Conservation (phyloP, 805 yeast species). For the Candida qinlingensis region DNA sequence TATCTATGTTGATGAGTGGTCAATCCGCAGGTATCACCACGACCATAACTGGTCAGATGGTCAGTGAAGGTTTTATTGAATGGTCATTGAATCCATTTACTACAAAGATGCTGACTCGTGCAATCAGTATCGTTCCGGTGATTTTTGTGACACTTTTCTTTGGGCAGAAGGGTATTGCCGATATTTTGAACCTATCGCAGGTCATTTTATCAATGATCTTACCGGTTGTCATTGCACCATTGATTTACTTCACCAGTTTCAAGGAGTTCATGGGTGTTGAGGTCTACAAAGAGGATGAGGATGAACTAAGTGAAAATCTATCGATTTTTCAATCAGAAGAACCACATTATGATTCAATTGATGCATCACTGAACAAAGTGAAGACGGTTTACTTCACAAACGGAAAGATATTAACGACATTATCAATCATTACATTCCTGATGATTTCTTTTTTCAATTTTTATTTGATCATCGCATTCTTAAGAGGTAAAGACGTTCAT, state of each 20-base stretch:
- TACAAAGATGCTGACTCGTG: constrained; percentile 72
- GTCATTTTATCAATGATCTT: constrained; percentile 75
- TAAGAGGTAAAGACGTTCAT: constrained; percentile 37
- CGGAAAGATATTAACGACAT: constrained; percentile 39
- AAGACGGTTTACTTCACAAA: constrained; percentile 34
- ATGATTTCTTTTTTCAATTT: constrained; percentile 64
- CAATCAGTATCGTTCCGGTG: constrained; percentile 84
- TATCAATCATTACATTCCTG: constrained; percentile 61
- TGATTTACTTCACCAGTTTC: constrained; percentile 72
- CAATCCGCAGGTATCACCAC: constrained; percentile 94
- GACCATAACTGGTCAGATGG: constrained; percentile 91
- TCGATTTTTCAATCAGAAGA: background rate
- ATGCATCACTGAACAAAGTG: constrained; percentile 1
- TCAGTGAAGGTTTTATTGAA: constrained; percentile 79
- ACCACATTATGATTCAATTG: background rate
- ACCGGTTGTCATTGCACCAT: constrained; percentile 86
- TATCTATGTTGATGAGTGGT: constrained; percentile 87
- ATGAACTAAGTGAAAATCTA: constrained; percentile 8
- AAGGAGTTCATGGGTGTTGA: constrained; percentile 63
- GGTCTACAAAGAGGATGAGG: constrained; percentile 13
- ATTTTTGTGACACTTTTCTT: constrained; percentile 61
- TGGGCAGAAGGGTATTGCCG: constrained; percentile 79
- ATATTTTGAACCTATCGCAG: constrained; percentile 73
- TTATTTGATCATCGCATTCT: constrained; percentile 48
- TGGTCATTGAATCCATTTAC: constrained; percentile 82